A percentile compares a stretch with the other conserved stretches of the same genome.
These are phyloP conservation scores for Trypanosoma caninum DNA, from an alignment of 208 protist species.

Conservation along the genomic window DNA sequence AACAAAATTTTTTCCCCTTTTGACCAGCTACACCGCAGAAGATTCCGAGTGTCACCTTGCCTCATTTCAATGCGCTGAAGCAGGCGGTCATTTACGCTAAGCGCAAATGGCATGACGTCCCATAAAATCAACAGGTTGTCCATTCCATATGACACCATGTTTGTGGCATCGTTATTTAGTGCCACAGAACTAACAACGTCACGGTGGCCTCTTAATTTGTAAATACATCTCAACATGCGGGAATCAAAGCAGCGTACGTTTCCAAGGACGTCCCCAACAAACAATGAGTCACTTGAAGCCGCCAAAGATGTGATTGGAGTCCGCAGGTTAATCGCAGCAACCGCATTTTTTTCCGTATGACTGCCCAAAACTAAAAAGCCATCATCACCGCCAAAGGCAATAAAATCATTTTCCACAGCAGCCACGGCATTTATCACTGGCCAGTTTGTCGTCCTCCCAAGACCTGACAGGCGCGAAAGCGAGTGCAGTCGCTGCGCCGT, in stretches of 20 bases:
- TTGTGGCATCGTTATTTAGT: slow-evolving; percentile 27
- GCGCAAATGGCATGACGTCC: slow-evolving; percentile 72
- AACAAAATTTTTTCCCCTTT: slow-evolving; percentile 12
- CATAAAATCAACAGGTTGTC: slow-evolving; percentile 36
- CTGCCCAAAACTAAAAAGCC: slow-evolving; percentile 61
- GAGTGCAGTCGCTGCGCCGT: slow-evolving; percentile 27
- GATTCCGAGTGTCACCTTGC: slow-evolving; percentile 28
- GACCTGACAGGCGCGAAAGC: slow-evolving; percentile 30
- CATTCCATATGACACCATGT: slow-evolving; percentile 53
- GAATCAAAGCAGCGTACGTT: slow-evolving; percentile 62
- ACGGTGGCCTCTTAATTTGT: slow-evolving; percentile 31
- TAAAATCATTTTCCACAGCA: slow-evolving; percentile 1
- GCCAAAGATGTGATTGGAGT: slow-evolving; percentile 54
- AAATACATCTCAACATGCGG: slow-evolving; percentile 29
- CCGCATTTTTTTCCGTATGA: slow-evolving; percentile 6
- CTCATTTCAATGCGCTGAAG: slow-evolving; percentile 30
- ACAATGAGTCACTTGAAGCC: slow-evolving; percentile 40
- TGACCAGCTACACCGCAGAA: slow-evolving; percentile 47
- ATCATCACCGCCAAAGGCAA: slow-evolving; percentile 72
- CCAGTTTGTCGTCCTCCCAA: slow-evolving; percentile 40
- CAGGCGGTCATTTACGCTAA: slow-evolving; percentile 45
- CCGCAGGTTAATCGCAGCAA: slow-evolving; percentile 31
- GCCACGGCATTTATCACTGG: slow-evolving; percentile 76
- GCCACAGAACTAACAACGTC: slow-evolving; percentile 30
- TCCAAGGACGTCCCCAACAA: slow-evolving; percentile 67